Base-by-base conservation (phyloP, 768 basidiomycete genomes). In the Calocybe gangraenosa region DNA sequence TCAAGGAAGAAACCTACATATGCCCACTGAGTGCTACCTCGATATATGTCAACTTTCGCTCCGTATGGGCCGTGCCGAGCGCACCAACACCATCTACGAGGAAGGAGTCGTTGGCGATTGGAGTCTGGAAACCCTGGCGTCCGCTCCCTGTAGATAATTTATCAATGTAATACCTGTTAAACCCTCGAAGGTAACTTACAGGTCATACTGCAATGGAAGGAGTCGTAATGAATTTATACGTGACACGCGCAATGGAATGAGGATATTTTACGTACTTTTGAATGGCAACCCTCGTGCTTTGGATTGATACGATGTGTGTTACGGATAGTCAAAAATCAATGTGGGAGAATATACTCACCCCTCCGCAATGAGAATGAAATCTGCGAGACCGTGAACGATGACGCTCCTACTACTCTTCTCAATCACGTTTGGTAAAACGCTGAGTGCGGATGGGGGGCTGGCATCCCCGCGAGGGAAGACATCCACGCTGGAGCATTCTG, bases 21-120 rank as follows among this genome's bases (percentile, higher is more conserved):
- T 89, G 86, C 14, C 86, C 87, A 51, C 79, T 81, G 6, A 86
- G 71, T 18, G 54, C 69, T 17, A 90, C 76, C 55, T 90, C 86
- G 22, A 73, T 67, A 50, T 80, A 87, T 0, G 84, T 80, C 52
- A 88, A 59, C 10, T 79, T 78, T 31, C 86, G 78, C 56, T 89
- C 87, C 13, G 70, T 65, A 48, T 87, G 85, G 47, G 75, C 65
- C 1, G 65, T 82, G 0, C 86, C 87, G 20, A 80, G 67, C 2
- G 85, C 73, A 20, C 86, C 86, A 35, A 87, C 70, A 14, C 79
- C 82, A 44, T 85, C 82, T 42, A 88, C 76, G 44, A 86, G 59
- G 66, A 88, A 83, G 48, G 76, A 82, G 51, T 87, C 84, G 22
- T 75, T 64, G 10, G 62, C 57, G 37, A 86, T 84, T 4, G 82